Evolutionary conservation across 306 rosid genomes (phyloP).

Genomic region (Astragalus glycyphyllos): DNA sequence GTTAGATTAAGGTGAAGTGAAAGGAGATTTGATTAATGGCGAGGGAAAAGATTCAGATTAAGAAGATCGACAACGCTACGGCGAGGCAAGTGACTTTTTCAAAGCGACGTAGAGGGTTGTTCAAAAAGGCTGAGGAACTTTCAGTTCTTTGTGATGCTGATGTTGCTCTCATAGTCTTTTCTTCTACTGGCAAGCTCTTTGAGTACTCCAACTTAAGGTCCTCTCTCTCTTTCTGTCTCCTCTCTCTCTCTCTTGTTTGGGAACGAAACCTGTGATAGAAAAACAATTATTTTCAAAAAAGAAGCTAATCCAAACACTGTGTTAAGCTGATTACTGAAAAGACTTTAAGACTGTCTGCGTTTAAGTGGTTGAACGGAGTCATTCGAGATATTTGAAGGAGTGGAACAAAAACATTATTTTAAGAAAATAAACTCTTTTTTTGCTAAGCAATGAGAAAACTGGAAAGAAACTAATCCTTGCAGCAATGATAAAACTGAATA

Average conservation of each 20-base stretch:
- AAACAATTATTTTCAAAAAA: background rate
- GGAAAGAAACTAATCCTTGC: no score
- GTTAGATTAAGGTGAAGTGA: slow-evolving; percentile 33
- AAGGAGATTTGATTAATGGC: slow-evolving; percentile 56
- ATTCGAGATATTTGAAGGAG: no score
- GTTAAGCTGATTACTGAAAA: no score
- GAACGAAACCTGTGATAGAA: background rate
- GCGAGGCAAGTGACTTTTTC: slow-evolving; percentile 97
- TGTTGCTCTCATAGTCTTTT: slow-evolving; percentile 81
- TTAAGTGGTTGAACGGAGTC: no score
- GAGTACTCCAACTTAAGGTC: slow-evolving; percentile 85
- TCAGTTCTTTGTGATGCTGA: slow-evolving; percentile 95
- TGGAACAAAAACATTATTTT: no score
- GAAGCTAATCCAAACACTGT: background rate
- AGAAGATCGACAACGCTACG: slow-evolving; percentile 89
- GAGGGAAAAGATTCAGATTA: slow-evolving; percentile 94
- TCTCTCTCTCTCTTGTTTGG: background rate
- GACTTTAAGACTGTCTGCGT: no score
- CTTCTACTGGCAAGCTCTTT: slow-evolving; percentile 85
- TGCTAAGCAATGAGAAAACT: no score
- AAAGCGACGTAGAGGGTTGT: slow-evolving; percentile 83
- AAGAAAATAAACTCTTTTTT: no score
- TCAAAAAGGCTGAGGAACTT: slow-evolving; percentile 95
- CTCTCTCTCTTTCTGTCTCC: slow-evolving; percentile 22
- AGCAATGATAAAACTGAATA: no score